phyloP scores from a whole-genome alignment of 1,139 yeast genomes.

The Blastobotrys malaysiensis region DNA sequence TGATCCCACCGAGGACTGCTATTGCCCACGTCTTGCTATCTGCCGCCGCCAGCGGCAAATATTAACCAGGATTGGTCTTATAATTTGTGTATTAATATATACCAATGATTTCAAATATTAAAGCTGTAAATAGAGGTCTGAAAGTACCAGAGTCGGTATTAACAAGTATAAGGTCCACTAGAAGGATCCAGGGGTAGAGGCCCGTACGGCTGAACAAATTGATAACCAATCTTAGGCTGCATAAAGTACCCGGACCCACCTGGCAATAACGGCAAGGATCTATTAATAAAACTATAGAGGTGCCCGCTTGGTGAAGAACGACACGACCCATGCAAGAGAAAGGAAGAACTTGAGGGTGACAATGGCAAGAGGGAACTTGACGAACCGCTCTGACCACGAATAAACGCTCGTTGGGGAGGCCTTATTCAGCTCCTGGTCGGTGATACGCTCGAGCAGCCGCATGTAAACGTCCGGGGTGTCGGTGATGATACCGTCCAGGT shows the following conservation, averaged over 20 bases:
- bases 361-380: slow-evolving; percentile 15
- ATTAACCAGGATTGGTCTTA: too few species aligned
- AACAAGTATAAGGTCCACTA: too few species aligned
- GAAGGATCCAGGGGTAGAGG: too few species aligned
- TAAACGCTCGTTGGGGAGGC: slow-evolving; percentile 12
- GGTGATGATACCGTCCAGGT: slow-evolving; percentile 57
- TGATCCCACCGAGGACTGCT: slow-evolving; percentile 45
- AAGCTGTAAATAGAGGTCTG: too few species aligned
- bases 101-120: too few species aligned
- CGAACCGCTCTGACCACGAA: slow-evolving; percentile 10
- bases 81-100: too few species aligned
- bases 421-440: slow-evolving; percentile 18
- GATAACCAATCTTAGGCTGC: too few species aligned
- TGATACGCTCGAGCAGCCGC: slow-evolving; percentile 11
- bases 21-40: slow-evolving; percentile 43
- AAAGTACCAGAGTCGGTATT: too few species aligned
- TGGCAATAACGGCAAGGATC: too few species aligned
- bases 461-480: slow-evolving; percentile 47
- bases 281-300: neutral
- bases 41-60: slow-evolving; percentile 27
- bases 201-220: too few species aligned
- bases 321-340: neutral
- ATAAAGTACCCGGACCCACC: too few species aligned
- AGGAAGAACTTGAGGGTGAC: slow-evolving; percentile 1
- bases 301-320: neutral